phyloP scores from a whole-genome alignment of 441 rosid genomes.

The Populus hybrid region DNA sequence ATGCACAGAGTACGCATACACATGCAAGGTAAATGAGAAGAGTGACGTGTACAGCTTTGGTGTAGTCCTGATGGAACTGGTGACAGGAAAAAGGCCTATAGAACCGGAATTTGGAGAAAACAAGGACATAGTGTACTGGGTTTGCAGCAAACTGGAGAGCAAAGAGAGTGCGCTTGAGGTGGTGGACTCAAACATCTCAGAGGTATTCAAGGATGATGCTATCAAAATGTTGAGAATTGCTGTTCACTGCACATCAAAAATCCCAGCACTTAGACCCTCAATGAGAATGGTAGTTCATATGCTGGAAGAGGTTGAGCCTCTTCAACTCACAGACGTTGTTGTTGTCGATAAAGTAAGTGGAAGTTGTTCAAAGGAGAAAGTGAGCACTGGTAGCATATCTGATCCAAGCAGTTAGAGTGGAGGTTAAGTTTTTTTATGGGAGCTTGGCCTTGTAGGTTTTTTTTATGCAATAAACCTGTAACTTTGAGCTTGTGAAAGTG shows the following conservation, averaged over 20 bases:
- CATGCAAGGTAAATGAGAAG: constrained; percentile 72
- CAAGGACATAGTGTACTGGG: constrained; percentile 76
- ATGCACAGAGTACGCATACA: constrained; percentile 76
- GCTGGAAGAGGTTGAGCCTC: constrained; percentile 79
- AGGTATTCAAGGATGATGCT: constrained; percentile 52
- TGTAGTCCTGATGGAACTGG: constrained; percentile 84
- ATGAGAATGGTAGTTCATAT: constrained; percentile 82
- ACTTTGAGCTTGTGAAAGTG: neutral
- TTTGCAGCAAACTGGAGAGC: constrained; percentile 43
- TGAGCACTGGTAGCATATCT: neutral
- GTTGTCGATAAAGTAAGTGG: constrained; percentile 21
- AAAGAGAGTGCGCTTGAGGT: constrained; percentile 42
- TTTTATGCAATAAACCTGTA: neutral
- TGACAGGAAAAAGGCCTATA: constrained; percentile 70
- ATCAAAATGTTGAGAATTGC: constrained; percentile 61
- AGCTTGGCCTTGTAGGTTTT: neutral
- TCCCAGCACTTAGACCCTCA: constrained; percentile 66
- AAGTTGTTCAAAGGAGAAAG: constrained; percentile 8
- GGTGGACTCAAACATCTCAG: constrained; percentile 62
- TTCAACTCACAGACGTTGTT: constrained; percentile 41
- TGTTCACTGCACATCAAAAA: constrained; percentile 56
- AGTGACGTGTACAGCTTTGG: constrained; percentile 92
- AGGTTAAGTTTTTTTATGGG: neutral
- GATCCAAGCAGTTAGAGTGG: neutral
- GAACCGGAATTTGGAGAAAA: constrained; percentile 77